Base-by-base conservation (phyloP, 768 basidiomycete genomes). In the Amanita rimosa region DNA sequence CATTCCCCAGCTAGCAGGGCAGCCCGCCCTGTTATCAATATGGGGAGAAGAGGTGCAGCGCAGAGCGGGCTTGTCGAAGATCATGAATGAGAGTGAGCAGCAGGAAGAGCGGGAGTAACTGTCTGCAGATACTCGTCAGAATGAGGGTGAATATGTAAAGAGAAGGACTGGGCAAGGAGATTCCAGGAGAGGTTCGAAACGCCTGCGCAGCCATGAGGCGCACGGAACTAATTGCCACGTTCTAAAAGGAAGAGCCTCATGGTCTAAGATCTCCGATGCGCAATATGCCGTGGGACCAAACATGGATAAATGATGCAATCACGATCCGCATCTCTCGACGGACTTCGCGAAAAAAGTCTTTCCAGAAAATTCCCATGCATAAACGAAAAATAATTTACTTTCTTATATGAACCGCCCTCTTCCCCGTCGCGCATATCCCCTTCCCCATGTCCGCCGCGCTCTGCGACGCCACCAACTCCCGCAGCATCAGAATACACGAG, bases 261-360 rank as follows among this genome's bases (percentile, higher is more conserved):
- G 35, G 37, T n/a, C 36, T 21, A 17, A n/a, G 37, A 48, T 48
- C 47, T 41, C 16, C 37, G 47, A 48, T 48, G 36, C 37, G 21
- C 4, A 14, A 11, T 9, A 24, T 26, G 16, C 29, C 38, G 47
- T n/a, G 16, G 1, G 27, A 31, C 29, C 36, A 37, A 48, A 48
- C 16, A 48, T 4, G 26, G 7, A 33, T 31, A 49, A 43, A 43
- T n/a, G n/a, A n/a, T n/a, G n/a, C n/a, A n/a, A n/a, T n/a, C n/a
- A n/a, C n/a, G n/a, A n/a, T n/a, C n/a, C n/a, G n/a, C n/a, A n/a
- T n/a, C n/a, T n/a, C n/a, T n/a, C n/a, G n/a, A n/a, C n/a, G n/a
- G n/a, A n/a, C n/a, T n/a, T n/a, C n/a, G n/a, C n/a, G n/a, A n/a
- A n/a, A n/a, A n/a, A n/a, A n/a, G n/a, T n/a, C n/a, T n/a, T n/a